Evolutionary conservation across 768 basidiomycete genomes (phyloP), one percentile per base, ranked within the genome.

Genomic region (Psilocybe sp.): DNA sequence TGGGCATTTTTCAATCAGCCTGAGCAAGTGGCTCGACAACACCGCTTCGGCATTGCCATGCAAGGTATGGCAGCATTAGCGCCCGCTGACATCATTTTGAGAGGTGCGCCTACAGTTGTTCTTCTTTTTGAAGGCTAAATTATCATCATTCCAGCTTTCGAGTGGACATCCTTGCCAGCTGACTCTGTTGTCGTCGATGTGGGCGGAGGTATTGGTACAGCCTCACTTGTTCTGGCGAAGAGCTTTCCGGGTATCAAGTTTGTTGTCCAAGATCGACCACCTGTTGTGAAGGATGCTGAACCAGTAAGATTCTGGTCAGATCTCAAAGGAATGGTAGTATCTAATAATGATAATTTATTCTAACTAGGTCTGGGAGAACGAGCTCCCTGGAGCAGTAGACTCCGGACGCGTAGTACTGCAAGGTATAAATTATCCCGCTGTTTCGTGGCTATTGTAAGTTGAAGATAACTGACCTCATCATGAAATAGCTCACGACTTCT

Each of bases 151-250:
- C 18, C 52, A 87, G 86, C 74, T 1, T 85, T 83, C 55, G 74
- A 80, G 35, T 88, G 86, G 80, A 57, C 67, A 13, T 61, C 72
- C 5, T 70, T 88, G 23, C 71, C 73, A 0, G 60, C 61, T n/a
- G 76, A 74, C 11, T 72, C 79, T 9, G 60, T 80, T 3, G 68
- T 87, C 11, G 77, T 87, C 4, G 86, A 88, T 49, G 83, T 87
- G 2, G 85, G 86, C 1, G 86, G 86, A 12, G 85, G 86, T 3
- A 80, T 87, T 31, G 86, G 86, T 13, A 69, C 71, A 4, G 61
- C 67, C 0, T 63, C 66, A 18, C 56, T 75, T 49, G 48, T 65
- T 0, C 56, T 76, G 7, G 66, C 68, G 1, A 62, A 63, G n/a
- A 60, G 63, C 2, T 67, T 65, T 50, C 72, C 74, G 2, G 53